These are phyloP conservation scores for Pharnaceum exiguum DNA, from an alignment of 148 eudicot genomes.

Conservation along the genomic window DNA sequence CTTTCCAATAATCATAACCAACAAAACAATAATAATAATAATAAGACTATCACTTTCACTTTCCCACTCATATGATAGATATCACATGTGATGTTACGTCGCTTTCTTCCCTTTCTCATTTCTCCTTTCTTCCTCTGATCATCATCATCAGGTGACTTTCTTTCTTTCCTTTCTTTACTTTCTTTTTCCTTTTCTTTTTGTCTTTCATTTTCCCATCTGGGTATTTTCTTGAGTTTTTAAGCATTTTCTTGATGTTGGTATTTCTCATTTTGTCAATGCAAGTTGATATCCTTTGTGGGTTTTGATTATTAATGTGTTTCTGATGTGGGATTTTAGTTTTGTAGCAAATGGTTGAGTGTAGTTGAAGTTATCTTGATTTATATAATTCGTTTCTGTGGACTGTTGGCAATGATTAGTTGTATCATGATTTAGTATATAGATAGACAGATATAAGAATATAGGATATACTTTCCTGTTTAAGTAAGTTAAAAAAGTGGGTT, in stretches of 20 bases:
- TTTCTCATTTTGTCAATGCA: conserved; percentile 5
- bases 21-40: no score
- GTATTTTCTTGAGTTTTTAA: conserved; percentile 28
- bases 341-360: neutral
- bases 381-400: neutral
- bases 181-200: neutral
- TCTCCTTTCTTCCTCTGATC: conserved; percentile 34
- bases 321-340: neutral
- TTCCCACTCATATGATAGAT: conserved; percentile 36
- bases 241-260: conserved; percentile 11
- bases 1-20: conserved; percentile 25
- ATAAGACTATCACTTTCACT: conserved; percentile 28
- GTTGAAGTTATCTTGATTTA: conserved; percentile 1
- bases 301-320: neutral
- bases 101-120: conserved; percentile 29
- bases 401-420: no score
- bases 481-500: conserved; percentile 5
- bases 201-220: neutral
- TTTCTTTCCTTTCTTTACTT: neutral
- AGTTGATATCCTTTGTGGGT: conserved; percentile 5
- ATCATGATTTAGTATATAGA: no score
- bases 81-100: no score
- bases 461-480: conserved; percentile 4
- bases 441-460: no score
- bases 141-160: conserved; percentile 5